Percentiles rank a stretch among this genome's conserved stretches.
Evolutionary conservation across 2,329 filamentous ascomycete genomes (phyloP).

Genomic region (Cladophialophora exuberans): DNA sequence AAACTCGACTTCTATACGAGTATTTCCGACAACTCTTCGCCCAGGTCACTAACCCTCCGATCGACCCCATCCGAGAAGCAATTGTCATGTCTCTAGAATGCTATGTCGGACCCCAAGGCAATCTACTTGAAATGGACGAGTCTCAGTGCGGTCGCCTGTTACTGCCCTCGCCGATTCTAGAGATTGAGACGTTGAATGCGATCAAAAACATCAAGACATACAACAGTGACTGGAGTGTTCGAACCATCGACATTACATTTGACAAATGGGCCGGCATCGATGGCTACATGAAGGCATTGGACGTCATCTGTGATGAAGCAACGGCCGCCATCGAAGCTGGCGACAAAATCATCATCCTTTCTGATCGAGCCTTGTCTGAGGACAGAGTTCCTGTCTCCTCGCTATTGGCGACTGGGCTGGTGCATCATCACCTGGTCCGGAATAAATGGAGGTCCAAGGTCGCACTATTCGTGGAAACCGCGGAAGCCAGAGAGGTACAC

Average conservation of each 20-base stretch:
- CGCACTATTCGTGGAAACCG: constrained; percentile 87
- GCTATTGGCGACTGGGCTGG: constrained; percentile 85
- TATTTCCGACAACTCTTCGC: constrained; percentile 98
- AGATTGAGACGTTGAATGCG: constrained; percentile 87
- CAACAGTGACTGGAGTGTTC: constrained; percentile 82
- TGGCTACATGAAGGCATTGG: constrained; percentile 85
- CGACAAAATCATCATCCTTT: constrained; percentile 85
- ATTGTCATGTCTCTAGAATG: constrained; percentile 98
- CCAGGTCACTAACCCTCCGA: constrained; percentile 96
- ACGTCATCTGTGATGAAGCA: constrained; percentile 82
- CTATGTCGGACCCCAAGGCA: constrained; percentile 94
- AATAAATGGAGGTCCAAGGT: constrained; percentile 94
- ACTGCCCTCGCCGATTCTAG: constrained; percentile 85
- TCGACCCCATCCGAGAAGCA: constrained; percentile 94
- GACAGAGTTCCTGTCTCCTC: constrained; percentile 85
- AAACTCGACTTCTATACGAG: constrained; percentile 86
- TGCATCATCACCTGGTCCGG: constrained; percentile 91
- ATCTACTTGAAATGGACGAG: constrained; percentile 89
- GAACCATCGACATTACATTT: constrained; percentile 90
- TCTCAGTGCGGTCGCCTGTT: constrained; percentile 85
- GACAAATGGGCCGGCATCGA: constrained; percentile 79
- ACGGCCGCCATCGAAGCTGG: constrained; percentile 81
- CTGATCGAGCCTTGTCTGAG: constrained; percentile 80
- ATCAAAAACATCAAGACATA: constrained; percentile 74
- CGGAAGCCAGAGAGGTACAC: constrained; percentile 94